Evolutionary conservation across 139 green algal species (phyloP).

Genomic region (Pedinophyceae sp.): DNA sequence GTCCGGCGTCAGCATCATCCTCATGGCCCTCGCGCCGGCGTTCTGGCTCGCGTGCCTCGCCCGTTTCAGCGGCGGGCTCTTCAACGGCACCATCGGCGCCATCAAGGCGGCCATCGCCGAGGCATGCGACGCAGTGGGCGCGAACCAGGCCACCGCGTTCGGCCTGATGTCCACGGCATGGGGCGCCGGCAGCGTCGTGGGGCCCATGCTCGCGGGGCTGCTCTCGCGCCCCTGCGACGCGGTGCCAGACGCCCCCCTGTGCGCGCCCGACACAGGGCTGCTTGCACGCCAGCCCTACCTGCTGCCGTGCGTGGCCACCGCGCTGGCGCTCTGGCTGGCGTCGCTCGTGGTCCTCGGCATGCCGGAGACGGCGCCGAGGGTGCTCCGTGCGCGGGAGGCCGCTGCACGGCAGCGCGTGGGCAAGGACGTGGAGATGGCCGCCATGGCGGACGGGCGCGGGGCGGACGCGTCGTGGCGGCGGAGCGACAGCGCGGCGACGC

Average conservation of each 20-base stretch:
- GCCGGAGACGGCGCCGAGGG: not conserved
- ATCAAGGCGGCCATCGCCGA: not conserved
- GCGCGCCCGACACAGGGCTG: not conserved
- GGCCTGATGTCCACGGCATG: not conserved
- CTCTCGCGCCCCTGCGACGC: not conserved
- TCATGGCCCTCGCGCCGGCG: not conserved
- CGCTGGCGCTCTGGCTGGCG: not conserved
- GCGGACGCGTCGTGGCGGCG: too few relatives aligned
- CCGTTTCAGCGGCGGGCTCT: not conserved
- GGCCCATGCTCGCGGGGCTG: not conserved
- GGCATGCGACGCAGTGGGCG: too few relatives aligned
- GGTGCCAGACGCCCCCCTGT: not conserved
- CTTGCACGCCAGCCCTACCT: not conserved
- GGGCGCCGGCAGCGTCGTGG: not conserved
- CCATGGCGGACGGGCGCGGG: too few relatives aligned
- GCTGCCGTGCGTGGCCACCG: not conserved
- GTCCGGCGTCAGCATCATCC: not conserved
- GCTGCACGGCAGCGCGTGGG: not conserved
- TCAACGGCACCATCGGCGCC: not conserved
- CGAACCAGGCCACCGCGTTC: not conserved
- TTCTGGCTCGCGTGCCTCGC: not conserved
- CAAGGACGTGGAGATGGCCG: not conserved
- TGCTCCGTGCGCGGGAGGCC: not conserved
- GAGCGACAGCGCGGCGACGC: too few relatives aligned
- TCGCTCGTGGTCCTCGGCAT: not conserved